Conservation (phyloP, 2,329 filamentous ascomycete species). For the Cordyceps cateniannulata region DNA sequence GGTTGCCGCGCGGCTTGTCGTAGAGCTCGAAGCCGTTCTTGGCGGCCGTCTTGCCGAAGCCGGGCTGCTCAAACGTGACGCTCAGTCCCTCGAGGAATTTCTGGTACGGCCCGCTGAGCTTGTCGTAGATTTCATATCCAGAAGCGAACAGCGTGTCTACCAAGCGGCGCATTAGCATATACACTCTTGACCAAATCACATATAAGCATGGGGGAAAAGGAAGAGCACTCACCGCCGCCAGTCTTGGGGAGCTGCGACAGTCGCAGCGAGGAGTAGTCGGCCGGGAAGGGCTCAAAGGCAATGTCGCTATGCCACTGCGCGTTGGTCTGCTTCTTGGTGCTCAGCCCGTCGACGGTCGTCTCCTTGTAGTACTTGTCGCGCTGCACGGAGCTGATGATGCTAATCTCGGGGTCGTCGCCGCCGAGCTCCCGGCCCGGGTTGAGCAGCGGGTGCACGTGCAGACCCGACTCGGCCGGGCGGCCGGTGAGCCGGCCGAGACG, state of each 20-base stretch:
- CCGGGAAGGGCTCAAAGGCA: conserved; percentile 56
- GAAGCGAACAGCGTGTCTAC: conserved; percentile 60
- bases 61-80: conserved; percentile 44
- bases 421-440: conserved; percentile 48
- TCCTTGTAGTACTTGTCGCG: conserved; percentile 42
- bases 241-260: conserved; percentile 47
- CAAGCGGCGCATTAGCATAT: no score
- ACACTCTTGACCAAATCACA: no score
- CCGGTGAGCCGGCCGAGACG: conserved; percentile 52
- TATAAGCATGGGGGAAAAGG: no score
- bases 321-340: conserved; percentile 37
- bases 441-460: conserved; percentile 56
- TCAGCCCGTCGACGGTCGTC: conserved; percentile 28
- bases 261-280: conserved; percentile 55
- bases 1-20: conserved; percentile 37
- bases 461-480: conserved; percentile 46
- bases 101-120: conserved; percentile 49
- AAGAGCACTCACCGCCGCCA: conserved; percentile 38
- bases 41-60: conserved; percentile 42
- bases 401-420: conserved; percentile 53
- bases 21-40: conserved; percentile 40
- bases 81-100: conserved; percentile 53
- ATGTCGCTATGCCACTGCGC: conserved; percentile 58
- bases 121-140: conserved; percentile 61
- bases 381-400: conserved; percentile 54